phyloP scores from a whole-genome alignment of 2,329 filamentous ascomycete genomes.

The Sporothrix dimorphospora region DNA sequence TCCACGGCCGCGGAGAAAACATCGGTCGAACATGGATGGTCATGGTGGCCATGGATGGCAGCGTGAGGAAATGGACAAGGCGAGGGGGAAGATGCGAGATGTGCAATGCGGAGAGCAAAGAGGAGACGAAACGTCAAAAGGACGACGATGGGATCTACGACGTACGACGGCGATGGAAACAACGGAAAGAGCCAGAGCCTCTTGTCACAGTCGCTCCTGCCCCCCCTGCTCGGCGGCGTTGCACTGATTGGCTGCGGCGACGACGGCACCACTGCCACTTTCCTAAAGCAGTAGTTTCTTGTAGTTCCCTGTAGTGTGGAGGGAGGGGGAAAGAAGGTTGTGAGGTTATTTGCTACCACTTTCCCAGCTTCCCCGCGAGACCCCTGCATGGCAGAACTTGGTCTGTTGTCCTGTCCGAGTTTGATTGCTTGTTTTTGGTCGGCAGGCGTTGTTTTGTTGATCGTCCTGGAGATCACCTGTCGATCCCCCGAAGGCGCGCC shows the following conservation, averaged over 20 bases:
- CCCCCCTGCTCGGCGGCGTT: not conserved
- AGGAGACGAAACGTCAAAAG: no score
- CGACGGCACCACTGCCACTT: not conserved
- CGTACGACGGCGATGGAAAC: not conserved
- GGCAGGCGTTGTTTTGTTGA: conserved; percentile 1
- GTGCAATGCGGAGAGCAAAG: not conserved
- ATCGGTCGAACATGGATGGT: not conserved
- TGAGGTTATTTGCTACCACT: not conserved
- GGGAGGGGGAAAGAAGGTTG: not conserved
- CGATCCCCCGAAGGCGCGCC: not conserved
- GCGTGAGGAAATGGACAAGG: not conserved
- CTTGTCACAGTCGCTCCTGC: not conserved
- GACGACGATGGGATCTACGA: not conserved
- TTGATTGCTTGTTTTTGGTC: not conserved
- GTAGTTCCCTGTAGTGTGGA: not conserved
- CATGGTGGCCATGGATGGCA: not conserved
- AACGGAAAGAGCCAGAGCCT: not conserved
- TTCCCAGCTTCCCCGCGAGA: not conserved
- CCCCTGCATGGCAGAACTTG: conserved; percentile 2
- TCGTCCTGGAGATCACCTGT: not conserved
- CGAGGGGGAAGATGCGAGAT: not conserved
- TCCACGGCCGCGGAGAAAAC: not conserved
- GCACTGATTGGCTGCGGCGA: conserved; percentile 18
- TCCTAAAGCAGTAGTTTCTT: conserved; percentile 31
- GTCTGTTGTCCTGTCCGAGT: not conserved